Evolutionary conservation across 345 rosid species (phyloP).

Genomic region (Melaleuca alternifolia): DNA sequence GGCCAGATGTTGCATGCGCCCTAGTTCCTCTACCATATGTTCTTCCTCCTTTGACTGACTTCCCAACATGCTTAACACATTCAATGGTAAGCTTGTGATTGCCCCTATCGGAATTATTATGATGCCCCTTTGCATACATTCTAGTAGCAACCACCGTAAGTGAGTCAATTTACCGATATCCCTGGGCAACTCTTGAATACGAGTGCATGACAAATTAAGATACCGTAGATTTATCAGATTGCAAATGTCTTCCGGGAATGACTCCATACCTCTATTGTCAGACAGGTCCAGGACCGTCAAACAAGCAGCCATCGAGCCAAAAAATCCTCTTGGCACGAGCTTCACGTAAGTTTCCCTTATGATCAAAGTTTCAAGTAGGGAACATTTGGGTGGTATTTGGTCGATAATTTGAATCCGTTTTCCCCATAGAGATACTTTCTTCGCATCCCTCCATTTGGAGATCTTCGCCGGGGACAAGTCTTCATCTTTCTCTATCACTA

Average conservation of each 20-base stretch:
- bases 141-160: not conserved
- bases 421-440: not conserved
- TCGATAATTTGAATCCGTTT: not conserved
- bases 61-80: fast-evolving
- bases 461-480: not conserved
- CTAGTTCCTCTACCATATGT: not conserved
- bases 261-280: fast-evolving
- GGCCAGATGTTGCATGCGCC: not conserved
- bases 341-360: not conserved
- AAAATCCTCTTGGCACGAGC: not conserved
- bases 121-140: fast-evolving
- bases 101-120: fast-evolving
- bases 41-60: fast-evolving
- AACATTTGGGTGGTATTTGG: not conserved
- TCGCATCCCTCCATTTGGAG: not conserved
- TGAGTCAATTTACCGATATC: not conserved
- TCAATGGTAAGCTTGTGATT: not conserved
- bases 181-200: fast-evolving
- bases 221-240: not conserved
- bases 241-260: not conserved
- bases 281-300: not conserved
- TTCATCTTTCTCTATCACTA: not conserved
- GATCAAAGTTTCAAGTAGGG: not conserved
- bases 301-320: not conserved
- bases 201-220: fast-evolving